Percentiles rank a stretch among this genome's conserved stretches.
Conservation (phyloP, 768 basidiomycete genomes). For the Pulveroboletus frians region DNA sequence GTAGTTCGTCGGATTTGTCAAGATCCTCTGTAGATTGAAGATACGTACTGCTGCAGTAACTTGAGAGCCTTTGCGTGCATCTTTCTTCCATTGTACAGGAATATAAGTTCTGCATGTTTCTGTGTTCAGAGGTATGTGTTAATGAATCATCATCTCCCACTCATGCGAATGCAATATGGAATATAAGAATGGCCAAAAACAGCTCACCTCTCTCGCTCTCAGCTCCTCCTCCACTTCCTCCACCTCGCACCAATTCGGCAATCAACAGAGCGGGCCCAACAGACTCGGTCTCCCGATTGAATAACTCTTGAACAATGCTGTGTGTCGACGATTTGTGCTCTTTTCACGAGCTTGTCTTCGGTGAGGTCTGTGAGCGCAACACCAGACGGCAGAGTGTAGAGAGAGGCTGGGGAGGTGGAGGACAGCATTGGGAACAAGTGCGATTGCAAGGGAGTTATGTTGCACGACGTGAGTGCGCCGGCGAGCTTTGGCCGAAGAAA, state of each 20-base stretch:
- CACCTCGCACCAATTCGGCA: slow-evolving; percentile 97
- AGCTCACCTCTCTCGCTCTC: slow-evolving; percentile 64
- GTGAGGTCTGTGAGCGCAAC: slow-evolving; percentile 65
- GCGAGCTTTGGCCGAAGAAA: slow-evolving; percentile 85
- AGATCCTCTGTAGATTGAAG: not conserved
- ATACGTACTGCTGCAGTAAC: slow-evolving; percentile 74
- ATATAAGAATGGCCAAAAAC: not conserved
- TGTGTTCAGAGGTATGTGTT: slow-evolving; percentile 26
- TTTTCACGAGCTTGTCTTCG: slow-evolving; percentile 80
- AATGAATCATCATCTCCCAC: not conserved
- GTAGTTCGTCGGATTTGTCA: not conserved
- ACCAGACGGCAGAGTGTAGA: slow-evolving; percentile 70
- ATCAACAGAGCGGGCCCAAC: slow-evolving; percentile 80
- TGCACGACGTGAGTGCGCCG: slow-evolving; percentile 66
- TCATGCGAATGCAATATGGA: not conserved
- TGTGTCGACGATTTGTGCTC: slow-evolving; percentile 96
- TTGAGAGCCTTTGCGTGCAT: slow-evolving; percentile 89
- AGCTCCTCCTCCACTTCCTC: slow-evolving; percentile 88
- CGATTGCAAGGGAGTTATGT: slow-evolving; percentile 65
- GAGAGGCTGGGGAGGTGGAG: slow-evolving; percentile 63
- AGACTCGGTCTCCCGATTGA: slow-evolving; percentile 75
- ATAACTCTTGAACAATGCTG: slow-evolving; percentile 91
- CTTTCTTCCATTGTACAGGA: slow-evolving; percentile 89
- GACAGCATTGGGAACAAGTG: slow-evolving; percentile 67
- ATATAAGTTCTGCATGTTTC: slow-evolving; percentile 90